Evolutionary conservation across 169 alveolate species (phyloP).

Genomic region (Plasmodium yoelii): DNA sequence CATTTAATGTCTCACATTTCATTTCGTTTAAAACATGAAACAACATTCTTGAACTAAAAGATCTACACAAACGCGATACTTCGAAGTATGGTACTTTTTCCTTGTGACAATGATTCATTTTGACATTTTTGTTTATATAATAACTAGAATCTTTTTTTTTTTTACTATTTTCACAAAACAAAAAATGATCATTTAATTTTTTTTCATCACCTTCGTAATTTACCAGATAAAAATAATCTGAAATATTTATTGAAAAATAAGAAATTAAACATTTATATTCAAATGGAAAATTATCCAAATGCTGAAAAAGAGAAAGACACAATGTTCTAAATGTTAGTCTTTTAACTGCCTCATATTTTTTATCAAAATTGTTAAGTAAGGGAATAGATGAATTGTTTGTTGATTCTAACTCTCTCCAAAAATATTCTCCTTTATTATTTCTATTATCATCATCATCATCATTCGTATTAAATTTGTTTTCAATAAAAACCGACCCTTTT

Average conservation of each 20-base stretch:
- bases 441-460: too few species aligned
- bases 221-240: constrained; percentile 11
- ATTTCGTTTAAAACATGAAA: constrained; percentile 9
- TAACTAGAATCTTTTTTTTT: too few species aligned
- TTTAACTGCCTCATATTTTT: constrained; percentile 1
- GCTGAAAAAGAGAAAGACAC: constrained; percentile 20
- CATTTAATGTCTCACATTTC: constrained; percentile 23
- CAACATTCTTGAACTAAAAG: constrained; percentile 8
- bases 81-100: not conserved
- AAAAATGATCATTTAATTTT: too few species aligned
- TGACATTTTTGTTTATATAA: too few species aligned
- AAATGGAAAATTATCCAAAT: constrained; percentile 27
- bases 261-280: constrained; percentile 33
- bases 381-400: constrained; percentile 5
- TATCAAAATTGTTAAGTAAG: constrained; percentile 20
- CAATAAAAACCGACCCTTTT: too few species aligned
- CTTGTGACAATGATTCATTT: not conserved
- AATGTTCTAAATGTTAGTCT: constrained; percentile 6
- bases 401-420: constrained; percentile 32
- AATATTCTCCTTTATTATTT: too few species aligned
- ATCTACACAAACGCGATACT: not conserved
- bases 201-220: too few species aligned
- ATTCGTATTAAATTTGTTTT: too few species aligned
- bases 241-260: constrained; percentile 31
- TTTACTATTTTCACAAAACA: not conserved